Evolutionary conservation across 2,329 filamentous ascomycete species (phyloP).

Genomic region (Pseudogymnoascus sp.): DNA sequence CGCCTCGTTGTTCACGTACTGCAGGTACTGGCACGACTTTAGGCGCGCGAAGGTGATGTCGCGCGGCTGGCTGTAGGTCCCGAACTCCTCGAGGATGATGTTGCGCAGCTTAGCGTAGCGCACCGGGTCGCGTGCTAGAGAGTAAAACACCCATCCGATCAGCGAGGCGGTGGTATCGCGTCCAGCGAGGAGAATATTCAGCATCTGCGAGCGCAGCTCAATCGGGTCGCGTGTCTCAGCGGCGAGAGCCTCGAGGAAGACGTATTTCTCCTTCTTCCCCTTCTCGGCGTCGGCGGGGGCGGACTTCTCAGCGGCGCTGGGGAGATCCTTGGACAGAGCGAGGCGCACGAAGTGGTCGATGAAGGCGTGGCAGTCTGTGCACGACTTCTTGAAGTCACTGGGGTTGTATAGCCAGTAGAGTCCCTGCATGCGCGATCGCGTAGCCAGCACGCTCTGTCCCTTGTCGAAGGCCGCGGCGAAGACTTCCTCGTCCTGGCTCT

Average conservation of each 20-base stretch:
- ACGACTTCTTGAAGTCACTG: slow-evolving; percentile 28
- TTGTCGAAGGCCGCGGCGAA: slow-evolving; percentile 47
- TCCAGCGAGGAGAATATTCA: slow-evolving; percentile 51
- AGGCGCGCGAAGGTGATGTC: slow-evolving; percentile 26
- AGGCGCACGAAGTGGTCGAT: slow-evolving; percentile 42
- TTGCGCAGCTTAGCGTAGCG: slow-evolving; percentile 40
- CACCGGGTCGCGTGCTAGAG: slow-evolving; percentile 36
- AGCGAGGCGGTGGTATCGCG: slow-evolving; percentile 52
- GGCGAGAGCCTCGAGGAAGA: slow-evolving; percentile 53
- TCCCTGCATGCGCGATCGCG: slow-evolving; percentile 18
- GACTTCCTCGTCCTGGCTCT: slow-evolving; percentile 21
- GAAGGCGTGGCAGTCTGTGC: slow-evolving; percentile 36
- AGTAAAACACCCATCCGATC: slow-evolving; percentile 43
- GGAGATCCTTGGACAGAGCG: slow-evolving; percentile 26
- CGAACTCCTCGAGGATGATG: slow-evolving; percentile 35
- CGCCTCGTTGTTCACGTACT: slow-evolving; percentile 32
- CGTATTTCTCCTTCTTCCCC: slow-evolving; percentile 30
- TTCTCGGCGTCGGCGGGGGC: slow-evolving; percentile 23
- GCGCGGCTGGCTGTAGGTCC: slow-evolving; percentile 27
- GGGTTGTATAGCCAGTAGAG: slow-evolving; percentile 28
- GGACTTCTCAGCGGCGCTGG: slow-evolving; percentile 20
- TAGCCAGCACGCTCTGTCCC: slow-evolving; percentile 30
- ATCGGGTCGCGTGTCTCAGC: slow-evolving; percentile 40
- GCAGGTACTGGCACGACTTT: slow-evolving; percentile 28
- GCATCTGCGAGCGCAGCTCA: slow-evolving; percentile 44